Evolutionary conservation across 768 basidiomycete genomes (phyloP).

Genomic region (Lactarius evosmus): DNA sequence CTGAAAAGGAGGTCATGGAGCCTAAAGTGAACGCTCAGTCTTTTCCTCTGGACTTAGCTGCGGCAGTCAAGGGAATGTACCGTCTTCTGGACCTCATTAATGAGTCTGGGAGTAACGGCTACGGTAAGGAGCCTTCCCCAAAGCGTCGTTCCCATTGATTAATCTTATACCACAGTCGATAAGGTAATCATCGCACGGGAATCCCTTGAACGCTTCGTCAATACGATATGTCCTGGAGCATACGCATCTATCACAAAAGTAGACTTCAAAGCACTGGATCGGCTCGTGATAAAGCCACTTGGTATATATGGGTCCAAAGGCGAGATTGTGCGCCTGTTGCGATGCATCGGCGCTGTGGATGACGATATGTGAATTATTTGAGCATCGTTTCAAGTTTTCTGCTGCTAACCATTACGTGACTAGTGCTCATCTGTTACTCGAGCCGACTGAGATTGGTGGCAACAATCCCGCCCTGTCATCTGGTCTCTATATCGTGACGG

Average conservation of each 20-base stretch:
- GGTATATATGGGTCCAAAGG: slow-evolving; percentile 55
- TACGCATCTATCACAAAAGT: slow-evolving; percentile 40
- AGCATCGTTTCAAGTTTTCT: neutral
- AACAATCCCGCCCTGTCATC: slow-evolving; percentile 40
- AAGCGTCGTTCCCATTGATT: neutral
- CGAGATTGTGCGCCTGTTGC: slow-evolving; percentile 47
- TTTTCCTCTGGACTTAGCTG: no score
- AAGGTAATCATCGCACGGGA: slow-evolving; percentile 57
- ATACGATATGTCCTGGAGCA: slow-evolving; percentile 46
- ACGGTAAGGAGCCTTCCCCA: slow-evolving; percentile 38
- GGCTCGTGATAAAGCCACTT: slow-evolving; percentile 44
- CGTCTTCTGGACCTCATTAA: slow-evolving; percentile 36
- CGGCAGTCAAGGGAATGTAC: no score
- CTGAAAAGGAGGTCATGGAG: neutral
- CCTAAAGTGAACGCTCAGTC: neutral
- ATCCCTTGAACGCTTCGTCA: slow-evolving; percentile 46
- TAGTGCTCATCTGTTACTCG: slow-evolving; percentile 29
- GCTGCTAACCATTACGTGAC: neutral
- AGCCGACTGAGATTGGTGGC: slow-evolving; percentile 21
- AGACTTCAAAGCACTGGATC: slow-evolving; percentile 41
- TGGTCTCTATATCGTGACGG: slow-evolving; percentile 48
- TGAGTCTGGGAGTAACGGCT: slow-evolving; percentile 46
- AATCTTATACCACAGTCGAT: slow-evolving; percentile 40
- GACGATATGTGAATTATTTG: slow-evolving; percentile 42
- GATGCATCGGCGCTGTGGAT: slow-evolving; percentile 37